A percentile compares a stretch with the other conserved stretches of the same genome.
Conservation (phyloP, 2,329 filamentous ascomycete species). For the Cylindrodendrum hubeiense region DNA sequence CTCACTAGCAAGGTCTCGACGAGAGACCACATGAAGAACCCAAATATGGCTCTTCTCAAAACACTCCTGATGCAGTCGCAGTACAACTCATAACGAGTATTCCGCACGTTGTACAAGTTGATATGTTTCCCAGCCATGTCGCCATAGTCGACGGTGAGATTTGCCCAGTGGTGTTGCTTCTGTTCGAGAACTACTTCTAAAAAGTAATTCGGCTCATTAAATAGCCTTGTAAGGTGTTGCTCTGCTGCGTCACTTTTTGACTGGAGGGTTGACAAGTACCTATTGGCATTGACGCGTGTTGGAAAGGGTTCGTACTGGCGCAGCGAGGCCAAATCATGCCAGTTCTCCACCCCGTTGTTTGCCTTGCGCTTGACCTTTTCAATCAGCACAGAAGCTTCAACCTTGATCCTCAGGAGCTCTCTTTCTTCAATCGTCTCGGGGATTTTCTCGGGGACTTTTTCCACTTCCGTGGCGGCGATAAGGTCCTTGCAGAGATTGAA, state of each 20-base stretch:
- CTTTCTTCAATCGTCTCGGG: no score
- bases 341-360: not conserved
- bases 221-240: slow-evolving; percentile 31
- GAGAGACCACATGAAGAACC: slow-evolving; percentile 34
- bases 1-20: not conserved
- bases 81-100: slow-evolving; percentile 26
- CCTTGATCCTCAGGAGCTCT: not conserved
- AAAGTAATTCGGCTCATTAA: slow-evolving; percentile 38
- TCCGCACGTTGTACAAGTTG: slow-evolving; percentile 6
- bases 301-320: slow-evolving; percentile 31
- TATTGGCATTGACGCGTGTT: not conserved
- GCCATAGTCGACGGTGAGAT: slow-evolving; percentile 23
- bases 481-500: slow-evolving; percentile 24
- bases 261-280: slow-evolving; percentile 13
- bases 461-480: not conserved
- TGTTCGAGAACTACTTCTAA: slow-evolving; percentile 28
- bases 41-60: slow-evolving; percentile 36
- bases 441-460: not conserved
- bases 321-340: slow-evolving; percentile 27
- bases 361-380: not conserved
- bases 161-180: slow-evolving; percentile 40
- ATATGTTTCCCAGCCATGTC: not conserved
- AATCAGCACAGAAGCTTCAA: not conserved
- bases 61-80: slow-evolving; percentile 31
- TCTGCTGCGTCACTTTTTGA: slow-evolving; percentile 25